Evolutionary conservation across 805 yeast species (phyloP), one percentile per base, ranked within the genome.

Genomic region (Vanderwaltozyma polyspora): DNA sequence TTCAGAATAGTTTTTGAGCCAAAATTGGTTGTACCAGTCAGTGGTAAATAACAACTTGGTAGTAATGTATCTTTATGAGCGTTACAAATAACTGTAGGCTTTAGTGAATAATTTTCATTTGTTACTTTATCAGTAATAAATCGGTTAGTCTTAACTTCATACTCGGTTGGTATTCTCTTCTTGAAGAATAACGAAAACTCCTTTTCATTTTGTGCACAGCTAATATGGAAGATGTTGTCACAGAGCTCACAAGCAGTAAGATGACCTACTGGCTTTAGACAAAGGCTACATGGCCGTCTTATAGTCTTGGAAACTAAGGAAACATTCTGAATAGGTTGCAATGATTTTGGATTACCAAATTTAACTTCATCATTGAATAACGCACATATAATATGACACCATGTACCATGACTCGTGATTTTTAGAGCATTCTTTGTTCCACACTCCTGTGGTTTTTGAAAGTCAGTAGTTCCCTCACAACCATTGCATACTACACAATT

Each of bases 381-480:
- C 0, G 87, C 77, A 57, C 96, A 86, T 3, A 72, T 40, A 3
- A 79, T 59, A 60, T 86, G 95, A 23, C 76, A 74, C 95, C 95
- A 86, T 37, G 67, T 64, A 1, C 82, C 82, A 36, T 66, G 70
- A 4, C 50, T 44, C 0, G 91, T 74, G n/a, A 84, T 66, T 47
- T 81, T 80, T 45, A 84, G 52, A 21, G 76, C 82, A 45, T n/a
- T n/a, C n/a, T n/a, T n/a, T 79, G 87, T 0, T 27, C 31, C 5
- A 12, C 22, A 5, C 6, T 19, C 5, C 10, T 21, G 23, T 8
- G 23, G 10, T 10, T 21, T 21, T 21, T 21, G 23, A n/a, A n/a
- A n/a, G n/a, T n/a, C n/a, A n/a, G n/a, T n/a, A n/a, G n/a, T n/a
- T n/a, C n/a, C n/a, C n/a, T n/a, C n/a, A n/a, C n/a, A n/a, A n/a